These are phyloP conservation scores for Ophiognomonia clavigignenti-juglandacearum DNA, from an alignment of 2,329 filamentous ascomycete genomes.

Conservation along the genomic window DNA sequence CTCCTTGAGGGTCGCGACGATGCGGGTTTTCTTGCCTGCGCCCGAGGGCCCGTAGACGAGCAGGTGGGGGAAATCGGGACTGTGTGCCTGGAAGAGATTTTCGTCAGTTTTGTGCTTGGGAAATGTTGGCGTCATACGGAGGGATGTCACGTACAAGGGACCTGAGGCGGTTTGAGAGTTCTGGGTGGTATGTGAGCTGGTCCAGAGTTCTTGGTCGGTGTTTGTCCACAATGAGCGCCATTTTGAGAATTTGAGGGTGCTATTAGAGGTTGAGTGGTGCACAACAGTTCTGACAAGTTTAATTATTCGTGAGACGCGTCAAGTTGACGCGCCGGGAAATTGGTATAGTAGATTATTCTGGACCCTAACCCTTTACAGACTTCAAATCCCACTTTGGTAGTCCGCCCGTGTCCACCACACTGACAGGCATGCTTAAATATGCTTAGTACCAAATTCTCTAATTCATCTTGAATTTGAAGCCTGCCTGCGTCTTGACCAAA, in stretches of 20 bases:
- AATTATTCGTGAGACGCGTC: neutral
- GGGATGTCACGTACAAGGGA: slow-evolving; percentile 79
- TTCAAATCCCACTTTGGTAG: no score
- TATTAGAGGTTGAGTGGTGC: no score
- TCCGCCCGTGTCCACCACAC: no score
- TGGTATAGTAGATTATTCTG: slow-evolving; percentile 10
- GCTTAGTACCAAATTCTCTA: no score
- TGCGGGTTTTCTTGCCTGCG: slow-evolving; percentile 95
- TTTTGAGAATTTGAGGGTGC: slow-evolving; percentile 29
- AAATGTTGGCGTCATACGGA: no score
- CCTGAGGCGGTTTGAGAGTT: slow-evolving; percentile 80
- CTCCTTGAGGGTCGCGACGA: slow-evolving; percentile 91
- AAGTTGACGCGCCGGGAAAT: slow-evolving; percentile 2
- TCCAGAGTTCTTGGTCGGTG: slow-evolving; percentile 71
- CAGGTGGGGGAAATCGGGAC: slow-evolving; percentile 94
- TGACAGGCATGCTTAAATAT: no score
- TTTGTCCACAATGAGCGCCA: slow-evolving; percentile 69
- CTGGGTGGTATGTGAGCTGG: slow-evolving; percentile 77
- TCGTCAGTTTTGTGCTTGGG: no score
- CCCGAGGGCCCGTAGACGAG: slow-evolving; percentile 96
- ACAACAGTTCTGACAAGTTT: no score
- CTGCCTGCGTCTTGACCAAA: no score
- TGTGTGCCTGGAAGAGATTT: no score
- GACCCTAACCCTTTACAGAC: neutral
- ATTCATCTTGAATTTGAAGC: no score